These are phyloP conservation scores for Fraxinus sp. DNA, from an alignment of 305 asterid genomes.

Conservation along the genomic window DNA sequence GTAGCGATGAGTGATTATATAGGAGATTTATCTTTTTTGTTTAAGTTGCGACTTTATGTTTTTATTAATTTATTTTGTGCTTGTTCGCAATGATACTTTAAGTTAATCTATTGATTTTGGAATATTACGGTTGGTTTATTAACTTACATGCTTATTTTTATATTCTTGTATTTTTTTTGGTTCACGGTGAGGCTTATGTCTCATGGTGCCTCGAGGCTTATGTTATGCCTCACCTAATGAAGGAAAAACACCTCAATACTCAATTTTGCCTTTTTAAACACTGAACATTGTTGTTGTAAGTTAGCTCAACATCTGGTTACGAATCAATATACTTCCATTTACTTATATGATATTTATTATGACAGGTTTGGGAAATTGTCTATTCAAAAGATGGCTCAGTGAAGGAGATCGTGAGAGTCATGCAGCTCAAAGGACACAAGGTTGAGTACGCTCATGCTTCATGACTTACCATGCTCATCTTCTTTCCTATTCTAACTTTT, in stretches of 20 bases:
- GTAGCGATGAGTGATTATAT: neutral
- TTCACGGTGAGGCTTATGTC: neutral
- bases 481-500: constrained; percentile 1
- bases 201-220: neutral
- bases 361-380: constrained; percentile 94
- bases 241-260: neutral
- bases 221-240: neutral
- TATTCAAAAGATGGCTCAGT: constrained; percentile 93
- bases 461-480: constrained; percentile 7
- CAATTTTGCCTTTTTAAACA: neutral
- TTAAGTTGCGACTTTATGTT: neutral
- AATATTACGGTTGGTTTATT: neutral
- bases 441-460: constrained; percentile 34
- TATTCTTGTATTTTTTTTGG: neutral
- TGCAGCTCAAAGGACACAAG: constrained; percentile 99
- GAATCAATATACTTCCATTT: neutral
- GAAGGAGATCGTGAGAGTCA: constrained; percentile 82
- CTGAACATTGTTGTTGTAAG: neutral
- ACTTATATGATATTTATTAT: constrained; percentile 11
- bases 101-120: neutral
- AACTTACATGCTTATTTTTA: neutral
- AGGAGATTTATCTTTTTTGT: neutral
- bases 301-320: neutral
- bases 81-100: neutral
- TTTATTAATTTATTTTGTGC: neutral